phyloP scores from a whole-genome alignment of 805 yeast species.

The Ogataea kodamae region DNA sequence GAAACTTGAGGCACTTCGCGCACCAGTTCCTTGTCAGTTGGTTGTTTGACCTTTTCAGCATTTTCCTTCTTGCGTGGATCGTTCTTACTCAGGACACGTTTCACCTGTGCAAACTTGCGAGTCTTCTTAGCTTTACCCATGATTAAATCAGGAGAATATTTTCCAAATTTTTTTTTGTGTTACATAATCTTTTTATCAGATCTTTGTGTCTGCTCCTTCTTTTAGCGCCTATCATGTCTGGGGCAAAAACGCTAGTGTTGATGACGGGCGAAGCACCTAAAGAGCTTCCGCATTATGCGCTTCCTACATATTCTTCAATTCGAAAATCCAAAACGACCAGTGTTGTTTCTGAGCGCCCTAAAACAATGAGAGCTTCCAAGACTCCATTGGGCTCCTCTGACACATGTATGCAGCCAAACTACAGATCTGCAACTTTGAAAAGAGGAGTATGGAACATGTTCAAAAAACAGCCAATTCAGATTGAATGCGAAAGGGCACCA shows the following conservation, averaged over 20 bases:
- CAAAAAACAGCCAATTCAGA: slow-evolving; percentile 5
- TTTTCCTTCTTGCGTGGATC: slow-evolving; percentile 58
- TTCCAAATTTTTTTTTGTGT: slow-evolving; percentile 5
- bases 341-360: slow-evolving; percentile 6
- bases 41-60: slow-evolving; percentile 37
- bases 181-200: slow-evolving; percentile 10
- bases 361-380: slow-evolving; percentile 4
- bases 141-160: neutral
- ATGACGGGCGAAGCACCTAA: slow-evolving; percentile 12
- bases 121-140: slow-evolving; percentile 99
- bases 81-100: slow-evolving; percentile 72
- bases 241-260: slow-evolving; percentile 10
- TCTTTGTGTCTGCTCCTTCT: slow-evolving; percentile 5
- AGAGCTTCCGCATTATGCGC: slow-evolving; percentile 24
- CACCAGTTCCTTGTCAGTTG: slow-evolving; percentile 72
- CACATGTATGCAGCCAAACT: slow-evolving; percentile 3
- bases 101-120: slow-evolving; percentile 91
- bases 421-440: slow-evolving; percentile 5
- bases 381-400: slow-evolving; percentile 6
- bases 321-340: slow-evolving; percentile 18
- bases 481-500: slow-evolving; percentile 4
- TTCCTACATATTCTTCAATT: slow-evolving; percentile 23
- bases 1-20: slow-evolving; percentile 88
- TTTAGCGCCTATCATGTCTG: slow-evolving; percentile 10
- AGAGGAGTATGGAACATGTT: slow-evolving; percentile 15